A percentile compares a stretch with the other conserved stretches of the same genome.
phyloP scores from a whole-genome alignment of 2,329 filamentous ascomycete species.

The Falciphora oryzae region DNA sequence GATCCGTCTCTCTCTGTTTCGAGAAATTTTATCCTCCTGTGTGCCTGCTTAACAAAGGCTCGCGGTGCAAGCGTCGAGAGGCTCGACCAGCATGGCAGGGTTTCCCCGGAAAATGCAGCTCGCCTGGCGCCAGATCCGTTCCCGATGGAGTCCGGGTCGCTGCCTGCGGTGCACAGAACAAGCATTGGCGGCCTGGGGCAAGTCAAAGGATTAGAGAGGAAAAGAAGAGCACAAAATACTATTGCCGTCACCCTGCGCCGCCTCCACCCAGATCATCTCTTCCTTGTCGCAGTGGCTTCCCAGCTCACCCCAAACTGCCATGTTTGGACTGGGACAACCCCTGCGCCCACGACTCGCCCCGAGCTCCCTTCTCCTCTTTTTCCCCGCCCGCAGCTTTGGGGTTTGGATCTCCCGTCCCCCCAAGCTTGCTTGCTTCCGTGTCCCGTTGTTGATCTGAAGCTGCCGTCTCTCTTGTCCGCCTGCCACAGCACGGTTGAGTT shows the following conservation, averaged over 20 bases:
- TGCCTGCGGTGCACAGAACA: too few relatives aligned
- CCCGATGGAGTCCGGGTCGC: too few relatives aligned
- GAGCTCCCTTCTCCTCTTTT: constrained; percentile 8
- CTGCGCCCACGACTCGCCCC: constrained; percentile 1
- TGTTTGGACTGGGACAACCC: not conserved
- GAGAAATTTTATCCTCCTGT: not conserved
- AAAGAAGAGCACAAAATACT: not conserved
- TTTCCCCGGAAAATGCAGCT: too few relatives aligned
- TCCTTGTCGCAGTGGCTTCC: not conserved
- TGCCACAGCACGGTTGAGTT: not conserved
- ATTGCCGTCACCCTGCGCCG: too few relatives aligned
- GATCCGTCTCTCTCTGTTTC: too few relatives aligned
- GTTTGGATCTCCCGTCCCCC: constrained; percentile 1
- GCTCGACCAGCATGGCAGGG: too few relatives aligned
- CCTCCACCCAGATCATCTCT: not conserved
- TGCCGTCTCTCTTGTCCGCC: not conserved
- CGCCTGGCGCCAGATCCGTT: too few relatives aligned
- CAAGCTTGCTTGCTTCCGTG: not conserved
- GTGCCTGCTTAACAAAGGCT: not conserved
- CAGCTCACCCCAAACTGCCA: not conserved
- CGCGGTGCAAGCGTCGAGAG: not conserved
- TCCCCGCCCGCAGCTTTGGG: constrained; percentile 8
- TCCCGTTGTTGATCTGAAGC: not conserved
- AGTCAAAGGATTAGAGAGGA: not conserved
- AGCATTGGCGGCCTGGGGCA: not conserved